Percentiles rank a stretch among this genome's conserved stretches.
phyloP scores from a whole-genome alignment of 225 moss, liverwort and hornwort genomes.

The Asterella californica region DNA sequence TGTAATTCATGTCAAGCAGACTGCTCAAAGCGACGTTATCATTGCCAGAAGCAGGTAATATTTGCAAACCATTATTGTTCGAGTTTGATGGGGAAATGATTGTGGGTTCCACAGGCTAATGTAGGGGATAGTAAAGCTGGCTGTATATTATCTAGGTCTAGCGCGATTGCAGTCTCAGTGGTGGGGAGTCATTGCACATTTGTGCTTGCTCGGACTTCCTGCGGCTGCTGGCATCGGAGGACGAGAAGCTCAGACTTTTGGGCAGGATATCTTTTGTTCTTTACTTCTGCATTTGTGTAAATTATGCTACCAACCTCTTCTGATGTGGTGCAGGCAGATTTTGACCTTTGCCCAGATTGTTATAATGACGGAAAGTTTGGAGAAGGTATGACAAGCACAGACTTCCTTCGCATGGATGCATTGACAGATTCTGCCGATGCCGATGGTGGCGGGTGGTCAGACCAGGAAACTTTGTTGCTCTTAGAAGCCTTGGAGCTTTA shows the following conservation, averaged over 20 bases:
- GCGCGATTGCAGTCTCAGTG: not conserved
- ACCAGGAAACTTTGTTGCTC: conserved; percentile 92
- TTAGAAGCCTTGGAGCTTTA: conserved; percentile 94
- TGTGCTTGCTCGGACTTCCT: not conserved
- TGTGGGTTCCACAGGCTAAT: no score
- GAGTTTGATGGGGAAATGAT: not conserved
- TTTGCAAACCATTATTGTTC: not conserved
- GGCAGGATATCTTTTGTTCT: not conserved
- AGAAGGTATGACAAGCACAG: conserved; percentile 73
- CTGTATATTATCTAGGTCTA: not conserved
- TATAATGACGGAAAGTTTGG: conserved; percentile 82
- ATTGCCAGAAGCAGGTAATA: conserved; percentile 96
- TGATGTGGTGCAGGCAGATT: conserved; percentile 84
- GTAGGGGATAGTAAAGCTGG: not conserved
- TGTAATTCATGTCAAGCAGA: conserved; percentile 90
- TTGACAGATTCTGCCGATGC: conserved; percentile 74
- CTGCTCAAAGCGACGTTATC: conserved; percentile 97
- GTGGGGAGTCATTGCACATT: not conserved
- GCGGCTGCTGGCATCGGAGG: no score
- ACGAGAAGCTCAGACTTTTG: not conserved
- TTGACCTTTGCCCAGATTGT: conserved; percentile 96
- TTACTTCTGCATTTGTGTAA: not conserved
- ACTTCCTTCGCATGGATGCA: conserved; percentile 95
- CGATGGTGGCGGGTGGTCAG: conserved; percentile 95
- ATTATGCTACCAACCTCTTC: conserved; percentile 16